Conservation (phyloP, 495 filamentous ascomycete species). For the Penicillium bialowiezense region DNA sequence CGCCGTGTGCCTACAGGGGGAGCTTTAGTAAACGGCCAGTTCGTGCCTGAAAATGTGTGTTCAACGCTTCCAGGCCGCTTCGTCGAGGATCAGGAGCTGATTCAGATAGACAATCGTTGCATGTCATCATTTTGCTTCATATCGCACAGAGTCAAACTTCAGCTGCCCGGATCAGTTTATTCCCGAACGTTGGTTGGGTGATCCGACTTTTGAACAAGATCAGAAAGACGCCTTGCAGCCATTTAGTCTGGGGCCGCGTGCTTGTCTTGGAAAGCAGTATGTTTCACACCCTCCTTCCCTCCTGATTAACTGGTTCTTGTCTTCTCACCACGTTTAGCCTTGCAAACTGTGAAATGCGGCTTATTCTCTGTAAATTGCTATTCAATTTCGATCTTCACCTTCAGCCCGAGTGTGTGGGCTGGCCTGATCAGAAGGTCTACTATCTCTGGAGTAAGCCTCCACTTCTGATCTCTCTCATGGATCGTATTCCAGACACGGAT, state of each 20-base stretch:
- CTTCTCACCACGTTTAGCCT: too few species aligned
- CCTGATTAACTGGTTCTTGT: too few species aligned
- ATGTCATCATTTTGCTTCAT: conserved; percentile 38
- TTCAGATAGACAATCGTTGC: conserved; percentile 30
- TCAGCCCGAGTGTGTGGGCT: conserved; percentile 27
- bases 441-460: conserved; percentile 46
- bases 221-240: conserved; percentile 38
- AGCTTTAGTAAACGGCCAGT: conserved; percentile 26
- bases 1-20: conserved; percentile 32
- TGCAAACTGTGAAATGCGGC: conserved; percentile 54
- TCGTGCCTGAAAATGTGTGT: conserved; percentile 28
- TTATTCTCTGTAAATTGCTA: conserved; percentile 50
- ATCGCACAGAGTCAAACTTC: conserved; percentile 34
- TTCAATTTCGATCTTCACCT: conserved; percentile 52
- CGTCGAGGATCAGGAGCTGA: too few species aligned
- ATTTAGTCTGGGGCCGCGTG: conserved; percentile 40
- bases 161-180: conserved; percentile 32
- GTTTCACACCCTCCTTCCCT: not conserved
- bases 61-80: not conserved
- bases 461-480: conserved; percentile 25
- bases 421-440: conserved; percentile 41
- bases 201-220: conserved; percentile 29
- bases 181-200: conserved; percentile 47
- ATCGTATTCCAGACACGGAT: not conserved
- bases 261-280: conserved; percentile 44